phyloP scores from a whole-genome alignment of 2,329 filamentous ascomycete species.

The Cladosporium halotolerans region DNA sequence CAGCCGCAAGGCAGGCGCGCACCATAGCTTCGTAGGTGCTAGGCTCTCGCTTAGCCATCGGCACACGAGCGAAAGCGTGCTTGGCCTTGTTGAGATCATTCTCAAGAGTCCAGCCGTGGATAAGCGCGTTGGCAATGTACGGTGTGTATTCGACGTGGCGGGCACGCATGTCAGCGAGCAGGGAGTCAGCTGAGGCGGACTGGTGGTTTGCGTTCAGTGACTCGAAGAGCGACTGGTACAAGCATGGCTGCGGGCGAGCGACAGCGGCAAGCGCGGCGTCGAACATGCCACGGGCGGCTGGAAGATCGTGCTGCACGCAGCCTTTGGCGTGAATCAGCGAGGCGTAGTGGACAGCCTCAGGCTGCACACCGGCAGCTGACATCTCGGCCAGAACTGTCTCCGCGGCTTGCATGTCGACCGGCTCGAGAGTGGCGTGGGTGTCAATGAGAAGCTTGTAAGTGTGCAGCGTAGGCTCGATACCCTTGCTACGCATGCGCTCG shows the following conservation, averaged over 20 bases:
- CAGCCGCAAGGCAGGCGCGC: constrained; percentile 77
- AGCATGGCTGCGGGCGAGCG: constrained; percentile 69
- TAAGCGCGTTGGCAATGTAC: constrained; percentile 97
- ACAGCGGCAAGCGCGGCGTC: constrained; percentile 68
- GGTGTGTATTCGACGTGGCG: constrained; percentile 79
- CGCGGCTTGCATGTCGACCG: constrained; percentile 79
- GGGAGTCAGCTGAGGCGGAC: constrained; percentile 59
- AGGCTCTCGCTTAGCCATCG: constrained; percentile 75
- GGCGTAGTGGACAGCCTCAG: constrained; percentile 92
- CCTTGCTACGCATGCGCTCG: constrained; percentile 81
- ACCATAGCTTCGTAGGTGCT: constrained; percentile 99
- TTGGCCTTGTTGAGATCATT: constrained; percentile 74
- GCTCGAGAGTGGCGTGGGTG: constrained; percentile 88
- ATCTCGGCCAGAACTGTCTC: constrained; percentile 78
- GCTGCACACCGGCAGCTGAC: constrained; percentile 62
- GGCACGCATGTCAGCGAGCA: constrained; percentile 69
- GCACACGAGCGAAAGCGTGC: constrained; percentile 72
- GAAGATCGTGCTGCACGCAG: constrained; percentile 87
- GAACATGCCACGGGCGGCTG: constrained; percentile 74
- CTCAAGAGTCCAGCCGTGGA: constrained; percentile 89
- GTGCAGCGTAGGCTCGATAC: constrained; percentile 86
- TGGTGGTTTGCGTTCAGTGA: constrained; percentile 92
- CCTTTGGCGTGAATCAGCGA: constrained; percentile 93
- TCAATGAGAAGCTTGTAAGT: constrained; percentile 98
- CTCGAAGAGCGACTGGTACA: constrained; percentile 97